Evolutionary conservation across 306 rosid species (phyloP).

Genomic region (Prunus salicina): DNA sequence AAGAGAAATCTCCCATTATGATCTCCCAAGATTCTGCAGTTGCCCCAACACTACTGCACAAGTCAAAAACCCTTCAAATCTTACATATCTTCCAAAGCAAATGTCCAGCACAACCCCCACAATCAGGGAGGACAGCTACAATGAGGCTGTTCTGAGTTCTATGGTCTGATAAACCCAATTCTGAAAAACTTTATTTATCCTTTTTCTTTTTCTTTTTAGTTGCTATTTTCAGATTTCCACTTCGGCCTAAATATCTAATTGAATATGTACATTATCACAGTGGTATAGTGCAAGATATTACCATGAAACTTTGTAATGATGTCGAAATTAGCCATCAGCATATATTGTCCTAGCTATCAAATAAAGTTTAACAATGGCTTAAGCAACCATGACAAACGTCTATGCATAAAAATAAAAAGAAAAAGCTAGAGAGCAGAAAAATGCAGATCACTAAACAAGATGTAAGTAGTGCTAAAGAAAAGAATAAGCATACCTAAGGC

Average conservation of each 20-base stretch:
- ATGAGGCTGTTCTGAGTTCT: neutral
- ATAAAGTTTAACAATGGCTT: neutral
- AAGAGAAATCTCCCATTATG: neutral
- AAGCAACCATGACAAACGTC: neutral
- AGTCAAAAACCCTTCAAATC: neutral
- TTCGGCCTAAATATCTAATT: too few relatives aligned
- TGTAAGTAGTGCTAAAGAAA: neutral
- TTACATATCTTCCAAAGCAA: neutral
- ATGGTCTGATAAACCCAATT: neutral
- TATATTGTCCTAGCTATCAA: neutral
- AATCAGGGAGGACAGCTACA: neutral
- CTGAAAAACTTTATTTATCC: neutral
- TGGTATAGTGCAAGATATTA: too few relatives aligned
- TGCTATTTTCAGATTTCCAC: too few relatives aligned
- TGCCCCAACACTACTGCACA: neutral
- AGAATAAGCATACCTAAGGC: conserved; percentile 64
- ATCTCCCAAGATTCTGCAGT: neutral
- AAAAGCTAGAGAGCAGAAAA: neutral
- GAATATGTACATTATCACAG: too few relatives aligned
- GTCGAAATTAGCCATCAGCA: neutral
- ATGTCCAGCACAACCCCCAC: neutral
- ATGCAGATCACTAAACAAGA: neutral
- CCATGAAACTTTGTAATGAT: too few relatives aligned
- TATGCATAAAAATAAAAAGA: neutral
- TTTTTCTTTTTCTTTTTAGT: too few relatives aligned